Percentiles rank a stretch among this genome's conserved stretches.
Evolutionary conservation across 1,284 basidiomycete species (phyloP).

Genomic region (Apiotrichum mycotoxinovorans): DNA sequence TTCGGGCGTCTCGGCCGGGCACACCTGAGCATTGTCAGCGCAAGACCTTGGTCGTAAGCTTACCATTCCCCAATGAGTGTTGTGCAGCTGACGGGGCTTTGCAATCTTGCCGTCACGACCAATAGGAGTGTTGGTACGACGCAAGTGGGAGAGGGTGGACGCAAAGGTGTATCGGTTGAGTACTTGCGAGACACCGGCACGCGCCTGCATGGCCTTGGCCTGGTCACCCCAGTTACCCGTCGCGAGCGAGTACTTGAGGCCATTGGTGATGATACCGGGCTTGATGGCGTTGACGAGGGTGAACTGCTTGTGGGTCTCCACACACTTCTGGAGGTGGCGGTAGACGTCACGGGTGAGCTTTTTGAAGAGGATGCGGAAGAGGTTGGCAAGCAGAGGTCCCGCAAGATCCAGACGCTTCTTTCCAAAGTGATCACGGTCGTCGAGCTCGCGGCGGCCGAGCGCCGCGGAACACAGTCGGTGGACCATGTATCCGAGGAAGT

Average conservation of each 20-base stretch:
- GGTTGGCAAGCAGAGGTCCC: slow-evolving; percentile 86
- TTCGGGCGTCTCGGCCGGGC: slow-evolving; percentile 98
- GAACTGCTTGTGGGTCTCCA: slow-evolving; percentile 95
- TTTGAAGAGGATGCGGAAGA: slow-evolving; percentile 97
- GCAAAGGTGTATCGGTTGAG: slow-evolving; percentile 98
- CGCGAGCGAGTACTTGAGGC: slow-evolving; percentile 94
- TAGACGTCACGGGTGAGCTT: slow-evolving; percentile 97
- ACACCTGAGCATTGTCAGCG: slow-evolving; percentile 53
- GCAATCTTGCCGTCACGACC: slow-evolving; percentile 99
- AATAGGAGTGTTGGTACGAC: slow-evolving; percentile 96
- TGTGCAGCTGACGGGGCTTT: slow-evolving; percentile 97
- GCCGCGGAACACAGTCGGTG: slow-evolving; percentile 91
- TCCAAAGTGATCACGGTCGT: slow-evolving; percentile 99
- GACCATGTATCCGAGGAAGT: slow-evolving; percentile 99
- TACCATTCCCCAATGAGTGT: slow-evolving; percentile 99
- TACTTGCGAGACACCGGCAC: slow-evolving; percentile 98
- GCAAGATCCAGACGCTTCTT: slow-evolving; percentile 97
- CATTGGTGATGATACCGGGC: slow-evolving; percentile 95
- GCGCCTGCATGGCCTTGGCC: slow-evolving; percentile 95
- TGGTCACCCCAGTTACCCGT: slow-evolving; percentile 99
- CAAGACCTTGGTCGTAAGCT: too few relatives aligned
- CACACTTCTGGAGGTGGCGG: slow-evolving; percentile 96
- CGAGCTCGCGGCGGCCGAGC: slow-evolving; percentile 88
- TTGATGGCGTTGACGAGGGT: slow-evolving; percentile 89
- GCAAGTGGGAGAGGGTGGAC: slow-evolving; percentile 94